Evolutionary conservation across 2,329 filamentous ascomycete genomes (phyloP).

Genomic region (Aspergillus pseudonomiae): DNA sequence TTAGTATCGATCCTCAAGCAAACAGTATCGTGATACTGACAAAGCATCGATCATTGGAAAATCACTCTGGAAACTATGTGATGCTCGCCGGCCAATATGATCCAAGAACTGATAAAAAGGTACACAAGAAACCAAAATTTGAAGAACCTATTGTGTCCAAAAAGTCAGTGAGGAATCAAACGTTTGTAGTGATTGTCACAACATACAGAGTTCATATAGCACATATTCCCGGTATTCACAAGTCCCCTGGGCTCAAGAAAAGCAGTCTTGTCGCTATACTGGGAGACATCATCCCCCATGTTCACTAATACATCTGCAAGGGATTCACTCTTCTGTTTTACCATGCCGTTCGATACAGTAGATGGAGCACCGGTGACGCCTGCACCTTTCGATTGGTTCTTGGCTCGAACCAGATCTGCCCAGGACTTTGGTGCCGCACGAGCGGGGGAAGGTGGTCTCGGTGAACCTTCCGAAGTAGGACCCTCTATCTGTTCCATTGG

Average conservation of each 20-base stretch:
- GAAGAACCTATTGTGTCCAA: slow-evolving; percentile 68
- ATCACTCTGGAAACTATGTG: slow-evolving; percentile 91
- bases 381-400: slow-evolving; percentile 40
- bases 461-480: slow-evolving; percentile 33
- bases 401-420: slow-evolving; percentile 67
- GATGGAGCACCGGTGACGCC: slow-evolving; percentile 32
- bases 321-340: slow-evolving; percentile 59
- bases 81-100: slow-evolving; percentile 78
- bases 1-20: slow-evolving; percentile 6
- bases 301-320: slow-evolving; percentile 76
- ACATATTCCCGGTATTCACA: slow-evolving; percentile 98
- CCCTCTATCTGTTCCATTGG: slow-evolving; percentile 9
- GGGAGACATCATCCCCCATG: slow-evolving; percentile 67
- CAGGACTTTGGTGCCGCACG: slow-evolving; percentile 64
- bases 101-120: slow-evolving; percentile 95
- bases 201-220: slow-evolving; percentile 98
- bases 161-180: slow-evolving; percentile 38
- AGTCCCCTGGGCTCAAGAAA: slow-evolving; percentile 92
- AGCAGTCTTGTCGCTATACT: slow-evolving; percentile 64
- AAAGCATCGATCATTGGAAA: slow-evolving; percentile 93
- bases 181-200: background rate
- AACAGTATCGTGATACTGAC: slow-evolving; percentile 55
- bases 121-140: slow-evolving; percentile 90
- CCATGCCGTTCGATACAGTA: slow-evolving; percentile 43
- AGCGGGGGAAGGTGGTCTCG: slow-evolving; percentile 44